Percentiles rank a stretch among this genome's conserved stretches.
phyloP scores from a whole-genome alignment of 768 basidiomycete genomes.

The Leccinum ochraceum region DNA sequence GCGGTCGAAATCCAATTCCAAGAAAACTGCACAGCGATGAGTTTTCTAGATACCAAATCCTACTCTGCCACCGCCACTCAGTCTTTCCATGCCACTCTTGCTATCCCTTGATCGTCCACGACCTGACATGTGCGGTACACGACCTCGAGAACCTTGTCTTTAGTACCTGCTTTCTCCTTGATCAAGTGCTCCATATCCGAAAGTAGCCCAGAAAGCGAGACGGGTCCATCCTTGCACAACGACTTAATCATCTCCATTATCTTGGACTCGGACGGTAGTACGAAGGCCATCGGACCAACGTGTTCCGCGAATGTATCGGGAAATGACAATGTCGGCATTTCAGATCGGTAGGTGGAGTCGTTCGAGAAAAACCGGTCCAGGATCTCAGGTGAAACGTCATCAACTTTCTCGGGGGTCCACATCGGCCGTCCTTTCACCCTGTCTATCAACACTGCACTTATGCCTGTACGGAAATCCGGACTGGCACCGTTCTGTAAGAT shows the following conservation, averaged over 20 bases:
- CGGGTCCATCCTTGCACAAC: constrained; percentile 42
- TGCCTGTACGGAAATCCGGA: constrained; percentile 82
- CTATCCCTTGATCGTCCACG: constrained; percentile 48
- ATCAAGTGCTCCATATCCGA: constrained; percentile 23
- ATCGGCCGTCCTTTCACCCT: constrained; percentile 53
- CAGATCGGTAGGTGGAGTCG: constrained; percentile 47
- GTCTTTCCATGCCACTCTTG: constrained; percentile 25
- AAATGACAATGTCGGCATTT: constrained; percentile 46
- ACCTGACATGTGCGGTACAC: constrained; percentile 65
- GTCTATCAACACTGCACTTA: constrained; percentile 64
- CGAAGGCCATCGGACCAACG: constrained; percentile 40
- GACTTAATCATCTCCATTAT: constrained; percentile 60
- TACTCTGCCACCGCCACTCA: constrained; percentile 19
- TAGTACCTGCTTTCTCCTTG: constrained; percentile 55
- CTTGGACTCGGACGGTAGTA: constrained; percentile 77
- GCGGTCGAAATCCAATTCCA: constrained; percentile 1
- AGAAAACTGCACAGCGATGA: background rate
- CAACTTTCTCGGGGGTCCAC: constrained; percentile 70
- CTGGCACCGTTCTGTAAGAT: constrained; percentile 64
- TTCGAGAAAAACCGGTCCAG: constrained; percentile 66
- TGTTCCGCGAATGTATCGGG: constrained; percentile 35
- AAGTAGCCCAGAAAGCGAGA: constrained; percentile 24
- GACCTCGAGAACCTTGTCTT: constrained; percentile 78
- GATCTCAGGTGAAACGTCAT: constrained; percentile 61
- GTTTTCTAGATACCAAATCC: constrained; percentile 4